Evolutionary conservation across 192 early-diverging fungal species (phyloP), one percentile per base, ranked within the genome.

Genomic region (Phlyctochytrium bullatum): DNA sequence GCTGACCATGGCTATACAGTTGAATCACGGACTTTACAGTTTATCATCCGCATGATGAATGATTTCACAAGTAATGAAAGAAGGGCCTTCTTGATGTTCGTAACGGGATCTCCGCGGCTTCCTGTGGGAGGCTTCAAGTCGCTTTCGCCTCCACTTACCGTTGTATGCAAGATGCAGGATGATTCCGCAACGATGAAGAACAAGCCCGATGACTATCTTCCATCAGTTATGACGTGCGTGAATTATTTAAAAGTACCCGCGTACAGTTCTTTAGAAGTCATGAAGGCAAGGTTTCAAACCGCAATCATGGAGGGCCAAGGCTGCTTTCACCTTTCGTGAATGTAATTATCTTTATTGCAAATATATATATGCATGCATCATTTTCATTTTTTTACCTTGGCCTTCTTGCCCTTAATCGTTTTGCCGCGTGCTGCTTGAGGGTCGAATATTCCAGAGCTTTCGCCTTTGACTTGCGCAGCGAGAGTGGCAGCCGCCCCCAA

Each of bases 191-290:
- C 61, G 24, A 62, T 51, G 52, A 32, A 59, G 47, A 47, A 47
- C 40, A 69, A 62, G 23, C 57, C 89, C 0, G 92, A 97, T 69
- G 87, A 89, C 40, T 93, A 89, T 61, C 71, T 98, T 70, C 95
- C 95, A 24, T 90, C 87, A 27, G 95, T 98, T 28, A 98, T 98
- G 95, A 98, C 95, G 2, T 98, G 95, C 71, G 92, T 86, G 53
- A 95, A 98, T 68, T 93, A 93, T 66, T 81, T 98, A 54, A 98
- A 98, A 74, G 80, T 98, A 67, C 95, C 95, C 23, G 88, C 87
- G 25, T 98, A 96, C 72, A 80, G 86, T 14, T 70, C 69, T 24
- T 78, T 83, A 50, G 83, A 82, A 16, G 77, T 91, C 0, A 81
- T 93, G 77, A 77, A 75, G 30, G 73, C 76, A 58, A 80, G 88